Conservation (phyloP, 139 green algal species). For the Tetradesmus lagerheimii region DNA sequence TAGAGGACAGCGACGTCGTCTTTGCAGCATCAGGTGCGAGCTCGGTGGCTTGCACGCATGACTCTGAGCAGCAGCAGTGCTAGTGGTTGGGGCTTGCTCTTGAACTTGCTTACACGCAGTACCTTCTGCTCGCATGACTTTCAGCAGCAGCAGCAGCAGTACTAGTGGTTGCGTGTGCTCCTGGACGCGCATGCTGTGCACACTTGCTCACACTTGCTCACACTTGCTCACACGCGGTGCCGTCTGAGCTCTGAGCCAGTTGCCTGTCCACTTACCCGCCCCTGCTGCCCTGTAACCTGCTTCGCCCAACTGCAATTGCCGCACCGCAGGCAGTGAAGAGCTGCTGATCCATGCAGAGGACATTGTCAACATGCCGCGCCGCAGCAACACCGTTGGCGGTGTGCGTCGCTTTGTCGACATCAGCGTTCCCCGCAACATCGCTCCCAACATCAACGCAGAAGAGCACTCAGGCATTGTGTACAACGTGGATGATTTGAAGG, state of each 20-base stretch:
- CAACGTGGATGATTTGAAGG: slow-evolving; percentile 99
- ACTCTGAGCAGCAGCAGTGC: too few relatives aligned
- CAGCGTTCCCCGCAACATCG: slow-evolving; percentile 97
- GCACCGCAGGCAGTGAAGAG: slow-evolving; percentile 76
- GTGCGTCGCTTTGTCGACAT: slow-evolving; percentile 98
- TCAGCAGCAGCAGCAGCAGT: not conserved
- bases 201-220: not conserved
- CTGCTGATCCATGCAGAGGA: slow-evolving; percentile 85
- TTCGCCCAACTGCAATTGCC: not conserved
- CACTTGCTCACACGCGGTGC: too few relatives aligned
- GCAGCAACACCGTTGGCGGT: slow-evolving; percentile 78
- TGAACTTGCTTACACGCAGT: too few relatives aligned
- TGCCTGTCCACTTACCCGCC: not conserved
- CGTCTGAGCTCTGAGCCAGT: not conserved
- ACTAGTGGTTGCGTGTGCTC: not conserved
- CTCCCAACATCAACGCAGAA: slow-evolving; percentile 79
- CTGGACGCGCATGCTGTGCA: too few relatives aligned
- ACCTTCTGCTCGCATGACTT: too few relatives aligned
- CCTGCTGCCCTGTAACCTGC: not conserved
- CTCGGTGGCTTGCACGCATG: too few relatives aligned
- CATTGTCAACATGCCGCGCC: slow-evolving; percentile 71
- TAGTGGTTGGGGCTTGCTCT: not conserved
- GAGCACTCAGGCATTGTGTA: slow-evolving; percentile 83
- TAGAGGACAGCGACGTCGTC: slow-evolving; percentile 88
- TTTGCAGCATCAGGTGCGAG: slow-evolving; percentile 90